phyloP scores from a whole-genome alignment of 2,329 filamentous ascomycete species.

The Apiospora marii region DNA sequence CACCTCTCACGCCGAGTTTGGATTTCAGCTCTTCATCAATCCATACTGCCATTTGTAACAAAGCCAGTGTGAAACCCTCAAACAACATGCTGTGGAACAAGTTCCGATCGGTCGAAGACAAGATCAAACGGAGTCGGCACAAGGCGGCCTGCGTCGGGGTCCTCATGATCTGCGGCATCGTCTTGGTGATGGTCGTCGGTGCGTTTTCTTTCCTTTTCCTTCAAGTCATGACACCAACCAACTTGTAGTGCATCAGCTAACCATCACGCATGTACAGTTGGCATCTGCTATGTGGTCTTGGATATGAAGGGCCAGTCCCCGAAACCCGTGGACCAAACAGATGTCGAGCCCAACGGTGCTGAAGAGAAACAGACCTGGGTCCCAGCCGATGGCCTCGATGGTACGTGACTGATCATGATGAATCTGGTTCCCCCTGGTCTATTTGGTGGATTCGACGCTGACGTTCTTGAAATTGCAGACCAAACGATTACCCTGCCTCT shows the following conservation, averaged over 20 bases:
- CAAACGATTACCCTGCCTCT: background rate
- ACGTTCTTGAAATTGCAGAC: background rate
- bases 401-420: background rate
- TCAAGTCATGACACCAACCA: too few relatives aligned
- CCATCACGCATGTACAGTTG: background rate
- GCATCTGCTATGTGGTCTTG: background rate
- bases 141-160: slow-evolving; percentile 10
- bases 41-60: background rate
- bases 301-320: background rate
- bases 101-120: background rate
- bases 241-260: background rate
- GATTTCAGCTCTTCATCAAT: background rate
- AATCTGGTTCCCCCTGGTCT: background rate
- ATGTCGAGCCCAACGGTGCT: background rate
- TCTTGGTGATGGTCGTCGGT: background rate
- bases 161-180: slow-evolving; percentile 3
- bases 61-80: background rate
- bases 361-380: background rate
- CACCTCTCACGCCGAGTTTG: background rate
- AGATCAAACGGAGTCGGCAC: background rate
- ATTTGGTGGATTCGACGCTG: background rate
- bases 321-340: background rate
- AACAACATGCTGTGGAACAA: background rate
- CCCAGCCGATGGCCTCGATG: background rate
- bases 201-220: background rate